phyloP scores from a whole-genome alignment of 2,329 filamentous ascomycete species.

The Phialophora tarda region DNA sequence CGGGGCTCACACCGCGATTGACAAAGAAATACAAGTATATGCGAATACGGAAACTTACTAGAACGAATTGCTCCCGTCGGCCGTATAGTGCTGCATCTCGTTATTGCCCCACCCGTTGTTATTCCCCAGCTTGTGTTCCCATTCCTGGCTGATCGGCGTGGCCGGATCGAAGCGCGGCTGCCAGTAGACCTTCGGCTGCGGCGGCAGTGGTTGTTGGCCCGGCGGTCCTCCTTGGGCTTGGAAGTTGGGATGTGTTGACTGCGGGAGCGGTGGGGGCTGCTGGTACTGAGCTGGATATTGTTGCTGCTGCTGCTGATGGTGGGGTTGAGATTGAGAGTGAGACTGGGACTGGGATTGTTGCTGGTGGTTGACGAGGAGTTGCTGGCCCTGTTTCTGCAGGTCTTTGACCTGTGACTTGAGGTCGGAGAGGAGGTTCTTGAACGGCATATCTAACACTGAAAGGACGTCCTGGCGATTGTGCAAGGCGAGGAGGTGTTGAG shows the following conservation, averaged over 20 bases:
- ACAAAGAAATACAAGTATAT: too few species aligned
- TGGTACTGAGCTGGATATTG: conserved; percentile 6
- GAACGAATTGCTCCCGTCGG: conserved; percentile 33
- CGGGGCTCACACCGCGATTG: too few species aligned
- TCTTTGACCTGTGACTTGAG: conserved; percentile 33
- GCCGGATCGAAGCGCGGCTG: conserved; percentile 34
- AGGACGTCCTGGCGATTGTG: neutral
- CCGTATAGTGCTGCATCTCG: conserved; percentile 38
- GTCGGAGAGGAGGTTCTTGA: conserved; percentile 29
- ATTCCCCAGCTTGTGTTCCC: conserved; percentile 39
- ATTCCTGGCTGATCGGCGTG: conserved; percentile 31
- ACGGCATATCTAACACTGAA: conserved; percentile 25
- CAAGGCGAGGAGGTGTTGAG: neutral
- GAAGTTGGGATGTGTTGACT: conserved; percentile 25
- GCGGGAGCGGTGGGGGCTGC: conserved; percentile 28
- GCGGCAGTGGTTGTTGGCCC: conserved; percentile 12
- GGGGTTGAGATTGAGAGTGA: conserved; percentile 15
- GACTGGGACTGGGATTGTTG: conserved; percentile 5
- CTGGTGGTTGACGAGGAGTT: conserved; percentile 16
- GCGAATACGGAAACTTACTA: conserved; percentile 25
- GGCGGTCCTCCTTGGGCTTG: conserved; percentile 10
- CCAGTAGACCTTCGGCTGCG: conserved; percentile 34
- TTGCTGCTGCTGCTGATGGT: conserved; percentile 21
- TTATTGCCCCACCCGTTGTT: conserved; percentile 41
- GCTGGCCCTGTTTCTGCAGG: conserved; percentile 33